Evolutionary conservation across 805 yeast genomes (phyloP).

Genomic region (Wickerhamomyces tratensis): DNA sequence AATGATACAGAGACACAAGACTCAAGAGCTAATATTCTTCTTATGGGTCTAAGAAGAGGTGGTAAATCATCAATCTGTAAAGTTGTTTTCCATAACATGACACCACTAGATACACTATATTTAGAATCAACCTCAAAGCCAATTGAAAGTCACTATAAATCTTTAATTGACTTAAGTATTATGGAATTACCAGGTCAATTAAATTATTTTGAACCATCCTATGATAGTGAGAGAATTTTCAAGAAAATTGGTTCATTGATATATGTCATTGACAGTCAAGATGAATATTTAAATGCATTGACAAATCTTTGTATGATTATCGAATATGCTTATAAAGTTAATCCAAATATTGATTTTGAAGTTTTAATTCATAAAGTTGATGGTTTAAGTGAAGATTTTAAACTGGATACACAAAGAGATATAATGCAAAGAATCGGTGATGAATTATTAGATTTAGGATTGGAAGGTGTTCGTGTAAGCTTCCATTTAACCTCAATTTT

Average conservation of each 20-base stretch:
- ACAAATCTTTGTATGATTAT: constrained; percentile 83
- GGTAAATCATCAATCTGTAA: constrained; percentile 95
- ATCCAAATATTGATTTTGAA: constrained; percentile 81
- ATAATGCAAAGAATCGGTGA: constrained; percentile 95
- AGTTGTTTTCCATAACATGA: constrained; percentile 94
- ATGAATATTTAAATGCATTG: constrained; percentile 86
- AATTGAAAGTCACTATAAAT: constrained; percentile 72
- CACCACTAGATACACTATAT: constrained; percentile 86
- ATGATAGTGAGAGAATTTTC: constrained; percentile 71
- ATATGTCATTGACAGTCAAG: constrained; percentile 92
- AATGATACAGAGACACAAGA: background rate
- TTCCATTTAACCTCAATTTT: constrained; percentile 90
- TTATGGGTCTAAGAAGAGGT: constrained; percentile 79
- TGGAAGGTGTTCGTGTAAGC: constrained; percentile 85
- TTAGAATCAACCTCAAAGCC: constrained; percentile 87
- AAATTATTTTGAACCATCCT: constrained; percentile 77
- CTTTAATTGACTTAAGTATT: constrained; percentile 77
- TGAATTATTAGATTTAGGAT: constrained; percentile 79
- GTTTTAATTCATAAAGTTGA: constrained; percentile 94
- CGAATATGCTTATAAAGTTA: constrained; percentile 76
- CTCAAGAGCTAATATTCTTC: constrained; percentile 54
- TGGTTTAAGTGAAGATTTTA: constrained; percentile 87
- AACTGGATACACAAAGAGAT: constrained; percentile 91
- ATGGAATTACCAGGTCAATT: constrained; percentile 95
- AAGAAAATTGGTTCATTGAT: constrained; percentile 82